Conservation (phyloP, 306 rosid genomes). For the Fragaria nilgerrensis region DNA sequence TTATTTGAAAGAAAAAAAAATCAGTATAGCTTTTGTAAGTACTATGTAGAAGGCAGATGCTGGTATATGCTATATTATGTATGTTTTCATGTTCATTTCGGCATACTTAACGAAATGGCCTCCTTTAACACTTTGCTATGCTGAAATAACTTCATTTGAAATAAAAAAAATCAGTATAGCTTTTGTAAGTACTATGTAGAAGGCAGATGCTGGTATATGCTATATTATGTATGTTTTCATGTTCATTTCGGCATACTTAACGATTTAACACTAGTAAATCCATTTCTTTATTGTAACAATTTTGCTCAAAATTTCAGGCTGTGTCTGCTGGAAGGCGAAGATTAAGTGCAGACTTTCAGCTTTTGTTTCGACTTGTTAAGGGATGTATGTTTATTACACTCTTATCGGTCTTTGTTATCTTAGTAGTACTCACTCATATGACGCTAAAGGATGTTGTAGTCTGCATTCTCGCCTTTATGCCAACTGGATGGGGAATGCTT, state of each 20-base stretch:
- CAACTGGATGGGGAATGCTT: constrained; percentile 96
- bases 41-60: not conserved
- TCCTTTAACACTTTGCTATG: not conserved
- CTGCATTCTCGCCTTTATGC: constrained; percentile 85
- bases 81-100: not conserved
- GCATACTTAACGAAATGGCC: not conserved
- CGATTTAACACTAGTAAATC: not conserved
- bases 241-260: not conserved
- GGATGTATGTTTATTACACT: constrained; percentile 60
- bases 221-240: not conserved
- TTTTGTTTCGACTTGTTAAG: constrained; percentile 67
- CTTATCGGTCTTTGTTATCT: constrained; percentile 50
- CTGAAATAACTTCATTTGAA: not conserved
- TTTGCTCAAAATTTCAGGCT: constrained; percentile 42
- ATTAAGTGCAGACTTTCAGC: constrained; percentile 85
- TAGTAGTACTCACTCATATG: constrained; percentile 62
- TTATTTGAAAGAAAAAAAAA: not conserved
- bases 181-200: not conserved
- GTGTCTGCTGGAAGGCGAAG: constrained; percentile 78
- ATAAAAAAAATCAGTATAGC: not conserved
- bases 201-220: not conserved
- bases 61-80: not conserved
- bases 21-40: not conserved
- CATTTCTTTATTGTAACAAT: not conserved
- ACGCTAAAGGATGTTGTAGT: constrained; percentile 63